Percentiles rank a stretch among this genome's conserved stretches.
These are phyloP conservation scores for Ustilago xerochloae DNA, from an alignment of 1,284 basidiomycete genomes.

Conservation along the genomic window DNA sequence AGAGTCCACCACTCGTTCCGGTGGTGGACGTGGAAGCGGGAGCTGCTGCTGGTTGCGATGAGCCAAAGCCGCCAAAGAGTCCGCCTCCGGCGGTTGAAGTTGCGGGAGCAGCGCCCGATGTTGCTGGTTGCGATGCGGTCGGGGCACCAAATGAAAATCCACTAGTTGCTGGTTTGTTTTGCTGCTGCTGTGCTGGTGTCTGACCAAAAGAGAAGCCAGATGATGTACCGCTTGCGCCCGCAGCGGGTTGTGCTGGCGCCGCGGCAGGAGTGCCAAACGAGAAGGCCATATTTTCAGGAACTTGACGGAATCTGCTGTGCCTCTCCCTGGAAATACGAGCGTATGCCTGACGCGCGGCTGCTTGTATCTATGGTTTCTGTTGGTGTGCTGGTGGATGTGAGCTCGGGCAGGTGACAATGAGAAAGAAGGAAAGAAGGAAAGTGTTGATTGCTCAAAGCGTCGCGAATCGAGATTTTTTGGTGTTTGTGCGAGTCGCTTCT, in stretches of 20 bases:
- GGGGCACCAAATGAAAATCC: slow-evolving; percentile 55
- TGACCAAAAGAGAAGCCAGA: slow-evolving; percentile 52
- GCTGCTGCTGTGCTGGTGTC: slow-evolving; percentile 50
- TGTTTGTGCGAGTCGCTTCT: background rate
- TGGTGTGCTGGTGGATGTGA: too few relatives aligned
- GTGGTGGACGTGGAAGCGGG: slow-evolving; percentile 18
- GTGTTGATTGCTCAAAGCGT: background rate
- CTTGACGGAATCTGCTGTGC: background rate
- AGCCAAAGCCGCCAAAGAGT: slow-evolving; percentile 32
- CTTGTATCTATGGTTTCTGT: too few relatives aligned
- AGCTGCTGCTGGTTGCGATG: slow-evolving; percentile 32
- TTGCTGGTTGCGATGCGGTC: slow-evolving; percentile 28
- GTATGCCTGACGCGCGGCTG: too few relatives aligned
- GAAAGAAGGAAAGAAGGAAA: background rate
- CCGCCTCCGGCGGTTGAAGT: slow-evolving; percentile 21
- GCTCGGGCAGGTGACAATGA: too few relatives aligned
- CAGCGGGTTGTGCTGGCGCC: slow-evolving; percentile 23
- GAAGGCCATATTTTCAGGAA: slow-evolving; percentile 49
- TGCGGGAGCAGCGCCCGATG: slow-evolving; percentile 19
- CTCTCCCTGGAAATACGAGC: too few relatives aligned
- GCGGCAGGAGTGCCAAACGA: slow-evolving; percentile 57
- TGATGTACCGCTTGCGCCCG: slow-evolving; percentile 31
- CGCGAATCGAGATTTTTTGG: background rate
- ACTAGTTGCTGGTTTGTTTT: slow-evolving; percentile 37
- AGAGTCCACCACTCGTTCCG: slow-evolving; percentile 18